These are phyloP conservation scores for Diaporthe vaccinii DNA, from an alignment of 2,329 filamentous ascomycete genomes.

Conservation along the genomic window DNA sequence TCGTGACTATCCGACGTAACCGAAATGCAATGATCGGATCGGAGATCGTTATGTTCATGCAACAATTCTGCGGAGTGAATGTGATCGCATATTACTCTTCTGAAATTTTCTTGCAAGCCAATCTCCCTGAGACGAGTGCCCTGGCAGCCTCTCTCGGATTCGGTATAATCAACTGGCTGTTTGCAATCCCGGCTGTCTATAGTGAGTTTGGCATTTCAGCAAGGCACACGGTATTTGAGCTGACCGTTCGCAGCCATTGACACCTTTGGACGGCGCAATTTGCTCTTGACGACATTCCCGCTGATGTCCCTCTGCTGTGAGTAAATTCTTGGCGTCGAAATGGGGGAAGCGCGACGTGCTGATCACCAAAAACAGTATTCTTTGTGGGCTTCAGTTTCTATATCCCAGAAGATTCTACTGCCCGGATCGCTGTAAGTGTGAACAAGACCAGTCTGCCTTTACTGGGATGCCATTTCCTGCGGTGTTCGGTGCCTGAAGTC, in stretches of 20 bases:
- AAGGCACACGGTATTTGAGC: not conserved
- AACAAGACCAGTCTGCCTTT: not conserved
- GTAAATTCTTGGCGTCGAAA: not conserved
- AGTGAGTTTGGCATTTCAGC: constrained; percentile 47
- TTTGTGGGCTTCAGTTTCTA: constrained; percentile 63
- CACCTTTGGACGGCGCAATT: constrained; percentile 74
- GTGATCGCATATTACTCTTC: constrained; percentile 71
- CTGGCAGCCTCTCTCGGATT: constrained; percentile 74
- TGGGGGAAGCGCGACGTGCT: no score
- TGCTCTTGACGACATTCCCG: constrained; percentile 75
- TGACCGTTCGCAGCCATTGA: constrained; percentile 63
- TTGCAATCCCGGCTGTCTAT: constrained; percentile 73
- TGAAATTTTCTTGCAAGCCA: constrained; percentile 70
- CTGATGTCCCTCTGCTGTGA: constrained; percentile 66
- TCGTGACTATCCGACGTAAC: constrained; percentile 73
- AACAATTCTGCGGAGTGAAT: constrained; percentile 62
- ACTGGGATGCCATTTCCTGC: no score
- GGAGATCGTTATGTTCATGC: constrained; percentile 76
- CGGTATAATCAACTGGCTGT: constrained; percentile 73
- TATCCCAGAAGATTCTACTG: constrained; percentile 54
- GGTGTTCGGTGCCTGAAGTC: no score
- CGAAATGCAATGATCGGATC: constrained; percentile 72
- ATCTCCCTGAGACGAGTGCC: constrained; percentile 64
- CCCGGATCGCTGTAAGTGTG: constrained; percentile 51
- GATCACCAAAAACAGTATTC: constrained; percentile 47